A percentile compares a stretch with the other conserved stretches of the same genome.
Evolutionary conservation across 345 rosid genomes (phyloP).

Genomic region (Bruguiera gymnorhiza): DNA sequence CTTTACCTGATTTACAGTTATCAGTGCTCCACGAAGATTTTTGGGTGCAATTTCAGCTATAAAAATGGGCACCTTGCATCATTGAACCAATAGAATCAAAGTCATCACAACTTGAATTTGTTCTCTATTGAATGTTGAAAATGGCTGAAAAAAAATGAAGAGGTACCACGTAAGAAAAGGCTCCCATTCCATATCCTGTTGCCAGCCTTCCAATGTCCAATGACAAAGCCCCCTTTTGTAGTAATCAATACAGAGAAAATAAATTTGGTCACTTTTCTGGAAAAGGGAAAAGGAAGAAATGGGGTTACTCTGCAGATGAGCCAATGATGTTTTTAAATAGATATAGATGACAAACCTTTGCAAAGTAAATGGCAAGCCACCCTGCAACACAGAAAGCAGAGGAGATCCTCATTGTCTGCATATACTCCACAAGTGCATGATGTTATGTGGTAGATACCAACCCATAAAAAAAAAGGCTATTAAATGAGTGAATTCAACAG

Average conservation of each 20-base stretch:
- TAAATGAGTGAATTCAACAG: not conserved
- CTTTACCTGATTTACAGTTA: conserved; percentile 75
- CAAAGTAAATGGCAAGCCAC: conserved; percentile 88
- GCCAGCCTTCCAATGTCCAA: conserved; percentile 79
- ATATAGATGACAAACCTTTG: conserved; percentile 41
- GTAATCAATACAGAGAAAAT: conserved; percentile 5
- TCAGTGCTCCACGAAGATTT: conserved; percentile 74
- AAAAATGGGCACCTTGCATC: conserved; percentile 69
- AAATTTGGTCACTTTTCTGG: not conserved
- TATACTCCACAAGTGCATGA: conserved; percentile 11
- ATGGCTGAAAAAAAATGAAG: conserved; percentile 1
- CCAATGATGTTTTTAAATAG: not conserved
- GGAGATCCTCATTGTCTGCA: conserved; percentile 78
- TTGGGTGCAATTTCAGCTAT: conserved; percentile 90
- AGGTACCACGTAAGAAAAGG: conserved; percentile 76
- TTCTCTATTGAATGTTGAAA: not conserved
- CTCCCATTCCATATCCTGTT: conserved; percentile 92
- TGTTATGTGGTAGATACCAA: conserved; percentile 9
- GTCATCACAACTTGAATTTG: not conserved
- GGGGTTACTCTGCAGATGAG: not conserved
- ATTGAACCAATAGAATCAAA: conserved; percentile 10
- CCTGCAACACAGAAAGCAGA: conserved; percentile 61
- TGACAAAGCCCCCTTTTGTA: conserved; percentile 50
- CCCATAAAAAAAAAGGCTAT: not conserved
- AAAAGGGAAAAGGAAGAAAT: not conserved